Evolutionary conservation across 192 early-diverging fungal genomes (phyloP).

Genomic region (Podila epigama): DNA sequence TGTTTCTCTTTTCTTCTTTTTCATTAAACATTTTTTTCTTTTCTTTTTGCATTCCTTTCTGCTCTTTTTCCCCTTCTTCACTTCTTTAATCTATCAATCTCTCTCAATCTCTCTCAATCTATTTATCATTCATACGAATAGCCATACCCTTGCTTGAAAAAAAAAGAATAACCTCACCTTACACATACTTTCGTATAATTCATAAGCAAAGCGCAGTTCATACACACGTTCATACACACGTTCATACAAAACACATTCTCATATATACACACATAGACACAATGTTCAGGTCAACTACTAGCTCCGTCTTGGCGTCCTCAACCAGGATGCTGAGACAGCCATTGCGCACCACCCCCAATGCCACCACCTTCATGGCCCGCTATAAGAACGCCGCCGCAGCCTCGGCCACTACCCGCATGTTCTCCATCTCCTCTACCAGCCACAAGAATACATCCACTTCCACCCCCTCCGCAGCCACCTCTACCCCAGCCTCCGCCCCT

Average conservation of each 20-base stretch:
- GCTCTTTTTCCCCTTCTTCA: background rate
- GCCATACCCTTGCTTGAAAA: background rate
- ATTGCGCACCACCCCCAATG: background rate
- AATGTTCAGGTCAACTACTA: constrained; percentile 13
- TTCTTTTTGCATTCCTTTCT: background rate
- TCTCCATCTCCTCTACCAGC: constrained; percentile 8
- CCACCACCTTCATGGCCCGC: constrained; percentile 4
- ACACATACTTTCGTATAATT: too few relatives aligned
- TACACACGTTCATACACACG: background rate
- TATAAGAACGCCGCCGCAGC: background rate
- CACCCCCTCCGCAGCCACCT: background rate
- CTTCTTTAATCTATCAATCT: background rate
- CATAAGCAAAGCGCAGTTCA: too few relatives aligned
- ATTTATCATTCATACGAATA: too few relatives aligned
- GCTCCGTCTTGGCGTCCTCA: constrained; percentile 6
- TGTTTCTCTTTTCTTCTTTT: constrained; percentile 1
- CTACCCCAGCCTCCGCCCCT: background rate
- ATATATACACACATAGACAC: background rate
- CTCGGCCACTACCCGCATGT: constrained; percentile 8
- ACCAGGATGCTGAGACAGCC: constrained; percentile 12
- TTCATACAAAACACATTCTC: too few relatives aligned
- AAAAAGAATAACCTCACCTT: too few relatives aligned
- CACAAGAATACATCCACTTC: background rate
- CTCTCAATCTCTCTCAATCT: background rate
- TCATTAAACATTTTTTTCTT: background rate